A percentile compares a stretch with the other conserved stretches of the same genome.
Conservation (phyloP, 331 rosid species). For the Acacia concinna region DNA sequence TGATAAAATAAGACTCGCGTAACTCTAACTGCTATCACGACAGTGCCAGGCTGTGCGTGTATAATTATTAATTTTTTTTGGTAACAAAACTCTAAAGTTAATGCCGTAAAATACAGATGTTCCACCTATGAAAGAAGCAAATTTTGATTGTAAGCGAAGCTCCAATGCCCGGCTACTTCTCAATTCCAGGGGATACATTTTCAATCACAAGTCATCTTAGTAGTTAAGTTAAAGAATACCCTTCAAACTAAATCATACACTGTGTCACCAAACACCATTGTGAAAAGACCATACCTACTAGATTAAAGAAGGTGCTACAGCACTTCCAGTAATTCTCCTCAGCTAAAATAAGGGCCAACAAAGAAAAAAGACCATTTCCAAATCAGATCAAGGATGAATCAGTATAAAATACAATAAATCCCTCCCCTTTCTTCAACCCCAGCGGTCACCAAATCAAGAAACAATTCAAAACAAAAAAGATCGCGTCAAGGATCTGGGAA, state of each 20-base stretch:
- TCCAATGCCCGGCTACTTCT: slow-evolving; percentile 11
- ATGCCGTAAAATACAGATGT: slow-evolving; percentile 17
- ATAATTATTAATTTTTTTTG: neutral
- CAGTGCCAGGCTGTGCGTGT: neutral
- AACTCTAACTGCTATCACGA: neutral
- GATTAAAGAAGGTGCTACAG: neutral
- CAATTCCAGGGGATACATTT: slow-evolving; percentile 3
- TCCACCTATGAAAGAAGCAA: slow-evolving; percentile 19
- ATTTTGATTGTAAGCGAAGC: slow-evolving; percentile 38
- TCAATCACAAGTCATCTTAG: slow-evolving; percentile 36
- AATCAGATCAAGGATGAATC: neutral
- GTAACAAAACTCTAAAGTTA: neutral
- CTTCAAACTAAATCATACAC: slow-evolving; percentile 30
- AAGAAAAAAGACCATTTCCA: neutral
- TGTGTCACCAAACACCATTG: slow-evolving; percentile 43
- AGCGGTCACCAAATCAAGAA: slow-evolving; percentile 30
- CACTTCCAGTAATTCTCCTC: neutral
- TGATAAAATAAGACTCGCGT: neutral
- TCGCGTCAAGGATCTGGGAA: slow-evolving; percentile 30
- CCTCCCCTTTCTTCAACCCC: neutral
- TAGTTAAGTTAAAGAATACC: slow-evolving; percentile 44
- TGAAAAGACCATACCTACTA: slow-evolving; percentile 28
- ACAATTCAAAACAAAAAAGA: slow-evolving; percentile 19
- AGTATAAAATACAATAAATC: neutral
- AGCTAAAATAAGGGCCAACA: slow-evolving; percentile 16